Evolutionary conservation across 257 asterid genomes (phyloP), one percentile per base, ranked within the genome.

Genomic region (Plantago ovata): DNA sequence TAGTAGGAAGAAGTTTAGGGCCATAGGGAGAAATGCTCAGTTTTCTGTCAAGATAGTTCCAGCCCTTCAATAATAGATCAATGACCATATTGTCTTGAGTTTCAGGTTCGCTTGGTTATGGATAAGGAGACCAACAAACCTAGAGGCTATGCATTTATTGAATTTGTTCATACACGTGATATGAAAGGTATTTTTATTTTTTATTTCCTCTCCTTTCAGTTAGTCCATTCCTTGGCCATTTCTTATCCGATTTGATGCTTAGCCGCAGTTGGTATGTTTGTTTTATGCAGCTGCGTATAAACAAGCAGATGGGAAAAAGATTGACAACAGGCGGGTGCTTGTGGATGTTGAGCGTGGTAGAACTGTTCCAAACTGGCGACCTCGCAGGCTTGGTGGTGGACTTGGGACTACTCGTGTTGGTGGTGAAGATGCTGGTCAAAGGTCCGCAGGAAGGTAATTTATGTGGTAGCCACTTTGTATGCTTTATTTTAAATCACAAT

Each of bases 341-440:
- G 98, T 92, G 71, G 98, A 92, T 78, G 98, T 92, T 60, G 98
- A 92, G 72, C 95, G 98, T 41, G 99, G 99, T 36, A 86, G 99
- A 89, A 93, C 99, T 57, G 99, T 93, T 48, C 97, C 96, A 42
- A 89, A 93, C 64, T 93, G 99, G 99, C 87, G 96, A 15, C 99
- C 99, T 63, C 96, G 99, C 43, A 83, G 96, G 70, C 96, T 93
- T 73, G 99, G 99, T 42, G 99, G 99, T 50, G 99, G 99, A 53
- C 96, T 93, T 56, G 99, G 99, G 75, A 86, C 99, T 41, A 82
- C 95, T 62, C 86, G 99, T 38, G 87, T 86, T 58, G 96, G 97
- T 56, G 79, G 70, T 58, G 99, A 84, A 71, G 99, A 93, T 40
- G 66, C 68, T 67, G 81, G 36, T 68, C 84, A 51, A 61, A 84